A percentile compares a stretch with the other conserved stretches of the same genome.
Evolutionary conservation across 139 green algal genomes (phyloP).

Genomic region (Klebsormidium nitens): DNA sequence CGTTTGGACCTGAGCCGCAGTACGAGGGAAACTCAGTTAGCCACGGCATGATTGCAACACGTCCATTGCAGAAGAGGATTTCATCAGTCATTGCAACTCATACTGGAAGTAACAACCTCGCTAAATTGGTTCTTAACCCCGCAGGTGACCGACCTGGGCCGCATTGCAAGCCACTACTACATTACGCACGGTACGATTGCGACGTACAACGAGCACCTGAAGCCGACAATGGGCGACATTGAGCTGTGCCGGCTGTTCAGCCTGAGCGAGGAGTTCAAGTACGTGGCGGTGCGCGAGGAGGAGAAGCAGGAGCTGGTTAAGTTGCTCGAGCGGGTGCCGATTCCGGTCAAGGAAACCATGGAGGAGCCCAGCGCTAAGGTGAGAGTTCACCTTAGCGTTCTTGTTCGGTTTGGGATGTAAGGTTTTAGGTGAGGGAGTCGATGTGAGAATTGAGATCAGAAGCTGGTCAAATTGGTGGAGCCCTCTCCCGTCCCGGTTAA

Average conservation of each 20-base stretch:
- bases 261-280: conserved; percentile 80
- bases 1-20: no score
- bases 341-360: conserved; percentile 94
- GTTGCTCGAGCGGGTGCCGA: conserved; percentile 94
- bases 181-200: conserved; percentile 87
- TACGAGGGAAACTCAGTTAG: no score
- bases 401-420: conserved; percentile 82
- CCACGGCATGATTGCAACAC: no score
- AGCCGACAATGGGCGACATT: conserved; percentile 95
- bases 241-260: conserved; percentile 93
- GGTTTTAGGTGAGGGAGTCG: no score
- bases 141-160: conserved; percentile 82
- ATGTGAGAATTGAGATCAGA: no score
- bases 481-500: no score
- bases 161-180: conserved; percentile 98
- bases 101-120: no score
- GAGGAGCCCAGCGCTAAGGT: conserved; percentile 96
- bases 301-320: conserved; percentile 98
- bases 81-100: no score
- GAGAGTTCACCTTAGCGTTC: no score
- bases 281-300: conserved; percentile 88
- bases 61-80: no score
- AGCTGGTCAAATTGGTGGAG: no score
- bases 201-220: conserved; percentile 94
- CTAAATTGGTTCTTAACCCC: no score